phyloP scores from a whole-genome alignment of 495 filamentous ascomycete genomes.

The Rhypophila decipiens region DNA sequence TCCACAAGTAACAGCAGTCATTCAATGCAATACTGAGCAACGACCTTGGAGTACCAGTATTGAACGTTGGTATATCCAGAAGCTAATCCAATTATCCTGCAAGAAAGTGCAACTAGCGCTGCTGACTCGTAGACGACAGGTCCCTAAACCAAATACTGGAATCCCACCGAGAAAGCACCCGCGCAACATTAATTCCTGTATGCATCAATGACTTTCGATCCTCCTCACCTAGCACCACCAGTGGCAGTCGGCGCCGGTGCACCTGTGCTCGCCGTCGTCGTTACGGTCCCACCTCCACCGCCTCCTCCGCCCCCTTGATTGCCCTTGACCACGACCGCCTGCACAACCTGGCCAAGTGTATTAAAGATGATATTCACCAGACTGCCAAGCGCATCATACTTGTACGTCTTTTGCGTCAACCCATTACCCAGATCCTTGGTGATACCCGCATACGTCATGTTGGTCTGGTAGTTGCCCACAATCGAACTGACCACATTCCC shows the following conservation, averaged over 20 bases:
- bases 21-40: no score
- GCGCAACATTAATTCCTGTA: no score
- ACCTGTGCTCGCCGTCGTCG: not conserved
- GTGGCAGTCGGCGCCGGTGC: not conserved
- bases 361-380: conserved; percentile 54
- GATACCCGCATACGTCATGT: conserved; percentile 51
- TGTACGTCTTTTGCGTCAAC: conserved; percentile 47
- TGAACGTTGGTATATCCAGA: no score
- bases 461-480: conserved; percentile 47
- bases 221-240: no score
- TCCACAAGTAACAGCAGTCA: no score
- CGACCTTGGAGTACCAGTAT: no score
- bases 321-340: conserved; percentile 42
- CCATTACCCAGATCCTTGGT: conserved; percentile 39
- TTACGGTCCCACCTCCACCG: conserved; percentile 5
- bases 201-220: no score
- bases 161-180: no score
- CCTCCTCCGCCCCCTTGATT: conserved; percentile 4
- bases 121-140: no score
- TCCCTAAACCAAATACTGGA: no score
- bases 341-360: conserved; percentile 47
- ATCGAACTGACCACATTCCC: conserved; percentile 37
- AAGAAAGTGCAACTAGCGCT: no score
- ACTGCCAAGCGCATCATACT: conserved; percentile 44
- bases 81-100: no score